A percentile compares a stretch with the other conserved stretches of the same genome.
Conservation (phyloP, 2,329 filamentous ascomycete species). For the Anthostomella pinea region DNA sequence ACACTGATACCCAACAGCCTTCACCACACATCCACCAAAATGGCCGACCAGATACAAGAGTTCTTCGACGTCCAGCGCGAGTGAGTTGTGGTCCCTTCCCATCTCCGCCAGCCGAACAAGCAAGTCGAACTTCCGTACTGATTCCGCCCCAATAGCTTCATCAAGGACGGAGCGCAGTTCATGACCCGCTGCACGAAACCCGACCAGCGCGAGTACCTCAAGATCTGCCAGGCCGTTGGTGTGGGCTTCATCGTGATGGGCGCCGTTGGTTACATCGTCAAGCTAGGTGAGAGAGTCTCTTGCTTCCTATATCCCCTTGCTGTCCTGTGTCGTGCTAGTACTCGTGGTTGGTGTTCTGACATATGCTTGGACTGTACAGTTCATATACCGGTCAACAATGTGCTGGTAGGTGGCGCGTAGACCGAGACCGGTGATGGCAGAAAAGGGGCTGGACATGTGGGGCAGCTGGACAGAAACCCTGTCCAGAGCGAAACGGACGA, state of each 20-base stretch:
- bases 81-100: too few species aligned
- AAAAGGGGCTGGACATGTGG: constrained; percentile 2
- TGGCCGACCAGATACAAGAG: constrained; percentile 68
- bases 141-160: constrained; percentile 64
- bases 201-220: constrained; percentile 44
- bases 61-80: constrained; percentile 67
- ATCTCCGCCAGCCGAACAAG: too few species aligned
- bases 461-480: too few species aligned
- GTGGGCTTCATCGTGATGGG: constrained; percentile 70
- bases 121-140: too few species aligned
- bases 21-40: constrained; percentile 32
- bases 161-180: constrained; percentile 61
- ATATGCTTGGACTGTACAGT: constrained; percentile 39
- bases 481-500: too few species aligned
- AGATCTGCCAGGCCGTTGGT: constrained; percentile 57
- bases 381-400: constrained; percentile 69
- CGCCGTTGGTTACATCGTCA: constrained; percentile 67
- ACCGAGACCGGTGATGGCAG: neutral
- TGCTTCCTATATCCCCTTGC: too few species aligned
- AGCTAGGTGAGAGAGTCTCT: constrained; percentile 56
- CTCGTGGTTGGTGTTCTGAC: too few species aligned
- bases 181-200: constrained; percentile 62
- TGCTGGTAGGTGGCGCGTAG: constrained; percentile 65
- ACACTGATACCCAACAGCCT: constrained; percentile 2
- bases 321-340: too few species aligned